Conservation (phyloP, 257 asterid genomes). For the Solanum habrochaites region DNA sequence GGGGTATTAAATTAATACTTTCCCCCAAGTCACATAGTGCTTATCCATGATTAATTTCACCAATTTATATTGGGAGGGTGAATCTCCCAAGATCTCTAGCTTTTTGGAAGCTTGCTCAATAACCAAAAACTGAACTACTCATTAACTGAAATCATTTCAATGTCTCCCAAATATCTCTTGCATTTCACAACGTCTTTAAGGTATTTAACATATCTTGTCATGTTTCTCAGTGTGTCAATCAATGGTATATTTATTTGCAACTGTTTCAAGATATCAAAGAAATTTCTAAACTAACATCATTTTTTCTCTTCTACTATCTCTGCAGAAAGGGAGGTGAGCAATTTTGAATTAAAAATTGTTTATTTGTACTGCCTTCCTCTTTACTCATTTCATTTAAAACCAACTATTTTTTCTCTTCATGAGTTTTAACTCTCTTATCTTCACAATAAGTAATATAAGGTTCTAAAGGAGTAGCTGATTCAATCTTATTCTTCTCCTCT, state of each 20-base stretch:
- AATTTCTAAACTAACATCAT: not conserved
- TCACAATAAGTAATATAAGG: too few relatives aligned
- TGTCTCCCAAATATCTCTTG: not conserved
- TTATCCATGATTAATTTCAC: too few relatives aligned
- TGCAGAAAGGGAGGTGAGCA: not conserved
- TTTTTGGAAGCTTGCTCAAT: not conserved
- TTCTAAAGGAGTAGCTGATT: not conserved
- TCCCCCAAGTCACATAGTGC: not conserved
- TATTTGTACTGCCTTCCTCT: not conserved
- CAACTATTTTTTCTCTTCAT: not conserved
- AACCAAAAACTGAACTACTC: not conserved
- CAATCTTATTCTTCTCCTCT: not conserved
- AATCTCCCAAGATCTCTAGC: too few relatives aligned
- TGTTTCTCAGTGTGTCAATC: not conserved
- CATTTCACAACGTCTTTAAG: not conserved
- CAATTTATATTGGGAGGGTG: not conserved
- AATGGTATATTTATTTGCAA: too few relatives aligned
- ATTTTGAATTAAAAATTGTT: not conserved
- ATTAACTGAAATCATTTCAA: too few relatives aligned
- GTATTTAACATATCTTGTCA: not conserved
- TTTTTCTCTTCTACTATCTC: not conserved
- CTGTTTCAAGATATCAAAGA: not conserved
- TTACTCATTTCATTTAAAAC: not conserved
- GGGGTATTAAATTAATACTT: too few relatives aligned
- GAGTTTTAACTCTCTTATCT: not conserved